phyloP scores from a whole-genome alignment of 2,329 filamentous ascomycete species.

The Chrysoporthe deuterocubensis region DNA sequence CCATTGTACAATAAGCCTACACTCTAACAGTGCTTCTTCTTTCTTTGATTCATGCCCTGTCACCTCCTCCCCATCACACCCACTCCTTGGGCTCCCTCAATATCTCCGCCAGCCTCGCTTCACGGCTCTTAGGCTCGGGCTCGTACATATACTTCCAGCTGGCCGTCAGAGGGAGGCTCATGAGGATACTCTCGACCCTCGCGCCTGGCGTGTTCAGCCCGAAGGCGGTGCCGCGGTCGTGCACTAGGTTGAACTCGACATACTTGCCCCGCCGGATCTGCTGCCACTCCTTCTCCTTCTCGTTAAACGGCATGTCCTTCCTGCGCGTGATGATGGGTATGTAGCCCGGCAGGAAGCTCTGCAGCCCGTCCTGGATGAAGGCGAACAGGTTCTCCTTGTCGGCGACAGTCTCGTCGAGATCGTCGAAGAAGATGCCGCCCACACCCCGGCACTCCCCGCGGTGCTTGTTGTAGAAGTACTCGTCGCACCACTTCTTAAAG shows the following conservation, averaged over 20 bases:
- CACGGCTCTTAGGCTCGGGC: constrained; percentile 69
- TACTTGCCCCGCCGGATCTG: constrained; percentile 93
- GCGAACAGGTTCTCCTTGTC: constrained; percentile 89
- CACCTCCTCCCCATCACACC: constrained; percentile 51
- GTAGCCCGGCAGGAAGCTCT: constrained; percentile 88
- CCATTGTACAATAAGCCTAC: not conserved
- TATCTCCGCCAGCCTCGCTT: constrained; percentile 80
- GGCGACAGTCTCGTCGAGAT: constrained; percentile 84
- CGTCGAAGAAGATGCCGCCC: constrained; percentile 98
- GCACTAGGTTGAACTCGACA: constrained; percentile 97
- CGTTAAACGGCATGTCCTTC: constrained; percentile 90
- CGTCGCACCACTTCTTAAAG: constrained; percentile 98
- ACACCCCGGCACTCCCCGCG: constrained; percentile 84
- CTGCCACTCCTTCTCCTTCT: constrained; percentile 93
- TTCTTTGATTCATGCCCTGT: not conserved
- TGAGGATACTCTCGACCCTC: constrained; percentile 93
- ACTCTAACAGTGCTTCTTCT: not conserved
- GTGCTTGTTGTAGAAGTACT: constrained; percentile 96
- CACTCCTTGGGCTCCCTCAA: constrained; percentile 68
- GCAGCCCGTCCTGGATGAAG: constrained; percentile 83
- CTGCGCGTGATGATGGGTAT: constrained; percentile 84
- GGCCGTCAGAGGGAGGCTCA: constrained; percentile 93
- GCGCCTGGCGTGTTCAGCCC: constrained; percentile 91
- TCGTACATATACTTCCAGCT: constrained; percentile 96
- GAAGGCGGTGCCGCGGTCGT: constrained; percentile 94